Conservation (phyloP, 2,329 filamentous ascomycete species). For the Zasmidium citrigriseum region DNA sequence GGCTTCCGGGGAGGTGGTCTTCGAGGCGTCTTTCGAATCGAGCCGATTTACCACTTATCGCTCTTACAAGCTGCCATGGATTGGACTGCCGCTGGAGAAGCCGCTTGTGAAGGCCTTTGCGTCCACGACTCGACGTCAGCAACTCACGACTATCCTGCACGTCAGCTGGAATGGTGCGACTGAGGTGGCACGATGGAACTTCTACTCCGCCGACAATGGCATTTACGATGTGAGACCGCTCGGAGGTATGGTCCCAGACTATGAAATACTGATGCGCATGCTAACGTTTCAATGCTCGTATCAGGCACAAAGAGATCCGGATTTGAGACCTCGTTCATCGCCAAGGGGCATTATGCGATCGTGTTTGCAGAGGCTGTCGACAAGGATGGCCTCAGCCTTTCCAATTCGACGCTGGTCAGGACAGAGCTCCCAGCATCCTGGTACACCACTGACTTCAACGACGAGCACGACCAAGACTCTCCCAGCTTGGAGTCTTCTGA, state of each 20-base stretch:
- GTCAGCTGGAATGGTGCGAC: slow-evolving; percentile 41
- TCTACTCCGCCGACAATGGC: slow-evolving; percentile 24
- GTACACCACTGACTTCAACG: no score
- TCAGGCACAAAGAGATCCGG: slow-evolving; percentile 4
- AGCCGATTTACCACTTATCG: slow-evolving; percentile 40
- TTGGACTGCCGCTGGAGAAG: slow-evolving; percentile 24
- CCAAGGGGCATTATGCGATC: neutral
- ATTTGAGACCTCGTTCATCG: slow-evolving; percentile 16
- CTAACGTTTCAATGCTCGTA: no score
- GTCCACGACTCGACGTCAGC: no score
- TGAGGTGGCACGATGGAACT: slow-evolving; percentile 36
- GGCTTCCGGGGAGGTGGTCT: slow-evolving; percentile 5
- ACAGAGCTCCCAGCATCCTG: no score
- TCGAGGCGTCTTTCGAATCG: slow-evolving; percentile 37
- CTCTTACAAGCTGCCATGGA: slow-evolving; percentile 41
- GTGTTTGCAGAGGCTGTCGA: neutral
- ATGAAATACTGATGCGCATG: no score
- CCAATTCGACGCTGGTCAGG: no score
- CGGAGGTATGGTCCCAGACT: no score
- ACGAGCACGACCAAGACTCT: no score
- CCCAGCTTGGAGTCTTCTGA: no score
- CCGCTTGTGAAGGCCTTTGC: slow-evolving; percentile 35
- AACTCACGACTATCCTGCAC: slow-evolving; percentile 33
- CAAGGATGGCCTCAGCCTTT: neutral
- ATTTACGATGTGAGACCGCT: no score